These are phyloP conservation scores for Chytridium lagenaria DNA, from an alignment of 371 early-diverging fungal species.

Conservation along the genomic window DNA sequence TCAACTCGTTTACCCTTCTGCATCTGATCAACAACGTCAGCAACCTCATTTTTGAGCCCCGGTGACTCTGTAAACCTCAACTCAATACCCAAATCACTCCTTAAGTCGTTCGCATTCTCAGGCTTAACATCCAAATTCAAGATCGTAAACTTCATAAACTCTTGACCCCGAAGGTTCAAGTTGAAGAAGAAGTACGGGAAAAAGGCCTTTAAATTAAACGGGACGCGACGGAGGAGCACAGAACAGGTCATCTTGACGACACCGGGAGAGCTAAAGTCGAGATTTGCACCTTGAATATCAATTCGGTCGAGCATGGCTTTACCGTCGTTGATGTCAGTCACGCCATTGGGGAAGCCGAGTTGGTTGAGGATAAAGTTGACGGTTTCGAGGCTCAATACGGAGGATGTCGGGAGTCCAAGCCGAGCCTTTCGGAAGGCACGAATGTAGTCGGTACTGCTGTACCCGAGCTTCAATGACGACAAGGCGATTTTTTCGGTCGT, in stretches of 20 bases:
- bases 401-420: conserved; percentile 24
- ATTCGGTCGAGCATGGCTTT: conserved; percentile 22
- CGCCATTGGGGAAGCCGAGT: conserved; percentile 23
- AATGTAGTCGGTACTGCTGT: conserved; percentile 32
- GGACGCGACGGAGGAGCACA: conserved; percentile 22
- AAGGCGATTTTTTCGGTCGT: conserved; percentile 28
- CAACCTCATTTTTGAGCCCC: conserved; percentile 14
- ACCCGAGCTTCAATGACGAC: conserved; percentile 29
- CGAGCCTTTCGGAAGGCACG: conserved; percentile 28
- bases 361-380: conserved; percentile 15
- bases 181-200: conserved; percentile 21
- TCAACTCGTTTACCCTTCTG: conserved; percentile 1
- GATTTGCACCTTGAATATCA: conserved; percentile 21
- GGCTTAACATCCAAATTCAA: not conserved
- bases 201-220: conserved; percentile 6
- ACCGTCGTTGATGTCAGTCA: conserved; percentile 22
- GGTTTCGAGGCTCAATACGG: conserved; percentile 26
- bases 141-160: conserved; percentile 18
- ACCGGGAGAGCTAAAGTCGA: conserved; percentile 13
- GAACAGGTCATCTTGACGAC: conserved; percentile 29
- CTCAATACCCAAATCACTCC: not conserved
- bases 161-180: not conserved
- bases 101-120: not conserved
- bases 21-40: conserved; percentile 27
- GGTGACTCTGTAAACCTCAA: conserved; percentile 12